Evolutionary conservation across 2,329 filamentous ascomycete species (phyloP).

Genomic region (Monilinia vaccinii-corymbosi): DNA sequence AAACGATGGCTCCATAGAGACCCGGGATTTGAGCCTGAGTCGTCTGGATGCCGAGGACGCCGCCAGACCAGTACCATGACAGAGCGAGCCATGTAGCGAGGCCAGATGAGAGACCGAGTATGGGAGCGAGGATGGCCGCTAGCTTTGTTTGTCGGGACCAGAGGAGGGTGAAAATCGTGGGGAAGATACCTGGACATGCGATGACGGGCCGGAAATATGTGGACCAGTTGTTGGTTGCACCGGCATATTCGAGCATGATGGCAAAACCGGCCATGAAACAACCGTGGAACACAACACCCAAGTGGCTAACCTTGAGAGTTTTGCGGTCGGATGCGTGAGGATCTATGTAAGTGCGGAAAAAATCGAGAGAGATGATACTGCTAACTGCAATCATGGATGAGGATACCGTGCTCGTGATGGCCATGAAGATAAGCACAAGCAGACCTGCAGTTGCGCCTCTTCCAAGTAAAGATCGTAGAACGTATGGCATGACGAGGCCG

Average conservation of each 20-base stretch:
- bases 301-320: constrained; percentile 37
- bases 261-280: constrained; percentile 40
- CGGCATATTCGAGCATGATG: constrained; percentile 39
- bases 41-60: constrained; percentile 38
- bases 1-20: constrained; percentile 44
- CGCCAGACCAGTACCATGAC: constrained; percentile 31
- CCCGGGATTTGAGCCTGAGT: constrained; percentile 42
- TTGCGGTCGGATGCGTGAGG: constrained; percentile 35
- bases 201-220: constrained; percentile 13
- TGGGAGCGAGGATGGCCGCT: constrained; percentile 41
- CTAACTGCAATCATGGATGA: constrained; percentile 43
- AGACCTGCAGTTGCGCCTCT: constrained; percentile 28
- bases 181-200: constrained; percentile 24
- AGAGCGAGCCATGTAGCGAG: constrained; percentile 44
- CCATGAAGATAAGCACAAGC: constrained; percentile 43
- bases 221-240: constrained; percentile 38
- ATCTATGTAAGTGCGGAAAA: constrained; percentile 40
- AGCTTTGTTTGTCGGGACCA: constrained; percentile 37
- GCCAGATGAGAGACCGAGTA: constrained; percentile 42
- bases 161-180: constrained; percentile 27
- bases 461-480: constrained; percentile 25
- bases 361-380: constrained; percentile 40
- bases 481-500: constrained; percentile 27
- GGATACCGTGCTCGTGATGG: constrained; percentile 40
- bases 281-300: constrained; percentile 39